A percentile compares a stretch with the other conserved stretches of the same genome.
phyloP scores from a whole-genome alignment of 768 basidiomycete species.

The Mycena maculata region DNA sequence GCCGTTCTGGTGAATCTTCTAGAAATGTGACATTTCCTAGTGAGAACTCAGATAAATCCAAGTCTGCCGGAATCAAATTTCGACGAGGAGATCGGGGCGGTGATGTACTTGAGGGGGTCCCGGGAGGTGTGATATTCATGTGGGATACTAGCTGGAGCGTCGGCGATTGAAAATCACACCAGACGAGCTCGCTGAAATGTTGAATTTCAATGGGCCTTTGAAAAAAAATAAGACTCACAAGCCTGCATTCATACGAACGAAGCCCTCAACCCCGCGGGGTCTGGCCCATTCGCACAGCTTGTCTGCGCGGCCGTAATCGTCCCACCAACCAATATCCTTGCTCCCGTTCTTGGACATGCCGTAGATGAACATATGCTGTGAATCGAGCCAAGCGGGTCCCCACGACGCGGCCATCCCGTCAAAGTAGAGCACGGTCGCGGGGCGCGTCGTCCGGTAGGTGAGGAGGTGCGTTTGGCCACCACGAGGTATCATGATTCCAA shows the following conservation, averaged over 20 bases:
- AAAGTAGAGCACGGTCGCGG: constrained; percentile 26
- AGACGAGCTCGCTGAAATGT: constrained; percentile 36
- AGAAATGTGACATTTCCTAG: neutral
- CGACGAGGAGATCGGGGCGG: constrained; percentile 12
- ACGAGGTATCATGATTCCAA: constrained; percentile 36
- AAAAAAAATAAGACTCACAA: constrained; percentile 31
- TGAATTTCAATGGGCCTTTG: neutral
- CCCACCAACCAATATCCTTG: constrained; percentile 32
- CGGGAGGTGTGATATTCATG: constrained; percentile 41
- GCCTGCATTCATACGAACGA: constrained; percentile 43
- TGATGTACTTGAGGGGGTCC: constrained; percentile 29
- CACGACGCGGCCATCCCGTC: constrained; percentile 36
- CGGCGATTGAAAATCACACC: constrained; percentile 39
- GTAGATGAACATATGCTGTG: constrained; percentile 38
- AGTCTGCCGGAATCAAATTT: neutral
- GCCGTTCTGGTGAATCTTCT: constrained; percentile 22
- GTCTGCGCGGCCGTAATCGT: constrained; percentile 39
- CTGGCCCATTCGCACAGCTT: constrained; percentile 37
- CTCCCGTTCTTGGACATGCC: constrained; percentile 33
- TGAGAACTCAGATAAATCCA: neutral
- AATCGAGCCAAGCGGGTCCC: constrained; percentile 39
- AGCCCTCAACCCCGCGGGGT: constrained; percentile 36
- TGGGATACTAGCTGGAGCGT: constrained; percentile 35
- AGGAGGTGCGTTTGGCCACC: constrained; percentile 31
- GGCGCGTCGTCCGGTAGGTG: constrained; percentile 36